Percentiles rank a stretch among this genome's conserved stretches.
These are phyloP conservation scores for Naematelia aurantialba DNA, from an alignment of 768 basidiomycete genomes.

Conservation along the genomic window DNA sequence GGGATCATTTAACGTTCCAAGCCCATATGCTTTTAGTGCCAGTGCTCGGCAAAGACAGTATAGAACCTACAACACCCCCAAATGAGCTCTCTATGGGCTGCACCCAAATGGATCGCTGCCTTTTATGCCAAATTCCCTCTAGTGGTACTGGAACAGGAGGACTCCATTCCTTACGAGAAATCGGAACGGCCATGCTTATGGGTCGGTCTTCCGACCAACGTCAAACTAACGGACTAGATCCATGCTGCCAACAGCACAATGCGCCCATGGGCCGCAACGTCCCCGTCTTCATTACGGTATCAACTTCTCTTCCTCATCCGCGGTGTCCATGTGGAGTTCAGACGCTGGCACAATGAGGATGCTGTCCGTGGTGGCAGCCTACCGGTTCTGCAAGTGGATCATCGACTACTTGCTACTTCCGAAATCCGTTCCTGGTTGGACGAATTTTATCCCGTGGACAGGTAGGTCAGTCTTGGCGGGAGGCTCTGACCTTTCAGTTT, in stretches of 20 bases:
- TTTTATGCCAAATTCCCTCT: constrained; percentile 40
- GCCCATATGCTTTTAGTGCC: too few relatives aligned
- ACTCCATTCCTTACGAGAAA: constrained; percentile 11
- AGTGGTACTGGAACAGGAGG: constrained; percentile 35
- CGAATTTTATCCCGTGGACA: constrained; percentile 20
- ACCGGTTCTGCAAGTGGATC: constrained; percentile 34
- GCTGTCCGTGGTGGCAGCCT: constrained; percentile 30
- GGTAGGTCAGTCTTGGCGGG: neutral
- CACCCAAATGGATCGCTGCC: constrained; percentile 28
- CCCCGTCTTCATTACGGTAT: constrained; percentile 27
- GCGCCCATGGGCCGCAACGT: constrained; percentile 31
- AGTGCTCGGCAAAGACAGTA: too few relatives aligned
- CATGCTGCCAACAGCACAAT: constrained; percentile 16
- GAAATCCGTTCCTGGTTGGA: constrained; percentile 41
- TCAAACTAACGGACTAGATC: constrained; percentile 21
- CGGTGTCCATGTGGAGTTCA: constrained; percentile 24
- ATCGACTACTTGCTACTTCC: constrained; percentile 21
- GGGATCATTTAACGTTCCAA: neutral
- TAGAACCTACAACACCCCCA: too few relatives aligned
- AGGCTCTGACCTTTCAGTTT: constrained; percentile 13
- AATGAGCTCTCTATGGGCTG: constrained; percentile 16
- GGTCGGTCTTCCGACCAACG: constrained; percentile 17
- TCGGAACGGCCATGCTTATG: constrained; percentile 13
- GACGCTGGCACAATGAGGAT: constrained; percentile 25
- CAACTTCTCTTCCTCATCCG: constrained; percentile 41